Conservation (phyloP, 805 yeast species). For the Candida namnaoensis region DNA sequence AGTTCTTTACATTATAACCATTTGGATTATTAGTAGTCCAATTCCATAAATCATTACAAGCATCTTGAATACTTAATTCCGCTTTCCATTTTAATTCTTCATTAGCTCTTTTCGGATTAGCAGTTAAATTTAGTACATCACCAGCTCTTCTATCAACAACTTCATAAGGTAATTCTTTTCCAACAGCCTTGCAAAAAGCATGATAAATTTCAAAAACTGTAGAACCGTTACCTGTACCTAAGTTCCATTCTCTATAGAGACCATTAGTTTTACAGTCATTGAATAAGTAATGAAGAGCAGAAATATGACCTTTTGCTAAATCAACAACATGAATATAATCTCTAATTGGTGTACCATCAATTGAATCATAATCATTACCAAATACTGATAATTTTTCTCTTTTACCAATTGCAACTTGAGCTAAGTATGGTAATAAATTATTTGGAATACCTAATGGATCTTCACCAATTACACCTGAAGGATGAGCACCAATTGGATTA, state of each 20-base stretch:
- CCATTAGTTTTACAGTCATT: constrained; percentile 25
- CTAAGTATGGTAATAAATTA: constrained; percentile 65
- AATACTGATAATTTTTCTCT: constrained; percentile 58
- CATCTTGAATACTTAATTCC: constrained; percentile 42
- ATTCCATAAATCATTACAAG: constrained; percentile 69
- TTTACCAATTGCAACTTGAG: constrained; percentile 74
- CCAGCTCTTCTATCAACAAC: constrained; percentile 62
- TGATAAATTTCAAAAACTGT: constrained; percentile 11
- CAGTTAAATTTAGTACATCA: constrained; percentile 70
- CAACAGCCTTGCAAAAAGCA: constrained; percentile 29
- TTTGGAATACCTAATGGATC: constrained; percentile 75
- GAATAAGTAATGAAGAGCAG: constrained; percentile 52
- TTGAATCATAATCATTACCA: constrained; percentile 62
- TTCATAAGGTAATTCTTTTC: constrained; percentile 54
- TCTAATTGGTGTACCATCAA: constrained; percentile 76
- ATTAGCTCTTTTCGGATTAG: constrained; percentile 60
- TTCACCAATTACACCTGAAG: constrained; percentile 73
- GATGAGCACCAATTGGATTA: constrained; percentile 84
- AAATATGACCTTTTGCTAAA: constrained; percentile 67
- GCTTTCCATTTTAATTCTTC: constrained; percentile 60
- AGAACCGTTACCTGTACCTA: constrained; percentile 57
- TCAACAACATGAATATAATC: constrained; percentile 80
- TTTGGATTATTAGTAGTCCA: constrained; percentile 67
- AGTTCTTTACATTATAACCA: neutral
- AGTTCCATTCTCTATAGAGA: constrained; percentile 68